Evolutionary conservation across 2,329 filamentous ascomycete genomes (phyloP), one percentile per base, ranked within the genome.

Genomic region (Biscogniauxia mediterranea): DNA sequence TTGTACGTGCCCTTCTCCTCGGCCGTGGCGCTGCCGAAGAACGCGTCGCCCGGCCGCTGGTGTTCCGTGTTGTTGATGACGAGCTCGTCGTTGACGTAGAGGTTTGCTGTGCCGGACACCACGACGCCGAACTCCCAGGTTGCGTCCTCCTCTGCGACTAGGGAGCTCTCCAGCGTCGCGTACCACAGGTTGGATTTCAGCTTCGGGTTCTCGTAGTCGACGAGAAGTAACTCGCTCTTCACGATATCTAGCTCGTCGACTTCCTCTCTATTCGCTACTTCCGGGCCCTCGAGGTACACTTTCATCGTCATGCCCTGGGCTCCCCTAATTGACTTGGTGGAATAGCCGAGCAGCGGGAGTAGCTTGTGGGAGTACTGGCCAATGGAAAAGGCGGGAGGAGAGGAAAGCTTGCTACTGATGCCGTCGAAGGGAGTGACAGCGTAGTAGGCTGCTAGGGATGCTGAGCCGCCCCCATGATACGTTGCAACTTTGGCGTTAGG

Each of bases 361-460:
- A 87, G 79, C 69, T 86, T 87, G 74, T 89, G 86, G 0, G 85
- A 86, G 71, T 89, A 87, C 49, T 83, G 84, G 9, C 88, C 88
- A 52, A 88, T 81, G 1, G 83, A 79, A 70, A 85, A 89, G 1
- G 71, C 73, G 0, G 82, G 80, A 5, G 75, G 59, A 0, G 72
- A 73, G 11, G 69, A 71, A 0, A 84, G 75, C 70, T 84, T 83
- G 38, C 79, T 79, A 49, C 80, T 82, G 68, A 93, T 91, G 6
- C 89, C 89, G 60, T 90, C 88, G 25, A 89, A 86, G 1, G 90
- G 90, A 0, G 87, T 91, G 20, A 92, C 81, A 54, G 89, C 89
- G 61, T 89, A 87, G 76, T 90, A 90, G 6, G 83, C 78, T 9
- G 76, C 75, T 26, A 86, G 74, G 0, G 85, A 82, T 1, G 88